Evolutionary conservation across 2,329 filamentous ascomycete species (phyloP).

Genomic region (Fusarium chaquense): DNA sequence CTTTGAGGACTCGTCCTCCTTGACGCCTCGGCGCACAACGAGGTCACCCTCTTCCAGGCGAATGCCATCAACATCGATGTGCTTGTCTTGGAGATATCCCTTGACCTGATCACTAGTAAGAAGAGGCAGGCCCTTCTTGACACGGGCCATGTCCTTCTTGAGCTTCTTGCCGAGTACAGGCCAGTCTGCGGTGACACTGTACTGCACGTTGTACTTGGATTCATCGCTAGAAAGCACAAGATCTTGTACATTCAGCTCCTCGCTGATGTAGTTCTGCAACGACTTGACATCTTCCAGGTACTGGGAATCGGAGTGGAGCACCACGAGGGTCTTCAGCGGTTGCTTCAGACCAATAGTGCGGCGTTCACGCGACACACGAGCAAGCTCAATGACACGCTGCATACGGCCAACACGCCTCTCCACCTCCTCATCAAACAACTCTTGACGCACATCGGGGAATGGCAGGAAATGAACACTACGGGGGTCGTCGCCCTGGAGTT

Average conservation of each 20-base stretch:
- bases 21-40: slow-evolving; percentile 79
- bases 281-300: slow-evolving; percentile 90
- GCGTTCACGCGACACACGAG: slow-evolving; percentile 86
- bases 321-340: slow-evolving; percentile 87
- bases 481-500: slow-evolving; percentile 75
- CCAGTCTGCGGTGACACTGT: slow-evolving; percentile 92
- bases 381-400: slow-evolving; percentile 96
- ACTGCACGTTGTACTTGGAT: slow-evolving; percentile 90
- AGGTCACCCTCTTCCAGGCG: slow-evolving; percentile 85
- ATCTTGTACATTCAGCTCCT: slow-evolving; percentile 92
- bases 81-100: slow-evolving; percentile 77
- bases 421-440: slow-evolving; percentile 87
- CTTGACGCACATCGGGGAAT: slow-evolving; percentile 88
- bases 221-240: slow-evolving; percentile 88
- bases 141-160: slow-evolving; percentile 91
- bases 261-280: slow-evolving; percentile 86
- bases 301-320: slow-evolving; percentile 84
- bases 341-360: slow-evolving; percentile 88
- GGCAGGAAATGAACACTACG: slow-evolving; percentile 92
- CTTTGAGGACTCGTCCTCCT: slow-evolving; percentile 76
- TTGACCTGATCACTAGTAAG: slow-evolving; percentile 86
- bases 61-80: slow-evolving; percentile 88
- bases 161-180: slow-evolving; percentile 95
- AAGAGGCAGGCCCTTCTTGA: slow-evolving; percentile 88
- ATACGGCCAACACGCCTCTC: slow-evolving; percentile 90